A percentile compares a stretch with the other conserved stretches of the same genome.
phyloP scores from a whole-genome alignment of 2,329 filamentous ascomycete species.

The Neocucurbitaria cava region DNA sequence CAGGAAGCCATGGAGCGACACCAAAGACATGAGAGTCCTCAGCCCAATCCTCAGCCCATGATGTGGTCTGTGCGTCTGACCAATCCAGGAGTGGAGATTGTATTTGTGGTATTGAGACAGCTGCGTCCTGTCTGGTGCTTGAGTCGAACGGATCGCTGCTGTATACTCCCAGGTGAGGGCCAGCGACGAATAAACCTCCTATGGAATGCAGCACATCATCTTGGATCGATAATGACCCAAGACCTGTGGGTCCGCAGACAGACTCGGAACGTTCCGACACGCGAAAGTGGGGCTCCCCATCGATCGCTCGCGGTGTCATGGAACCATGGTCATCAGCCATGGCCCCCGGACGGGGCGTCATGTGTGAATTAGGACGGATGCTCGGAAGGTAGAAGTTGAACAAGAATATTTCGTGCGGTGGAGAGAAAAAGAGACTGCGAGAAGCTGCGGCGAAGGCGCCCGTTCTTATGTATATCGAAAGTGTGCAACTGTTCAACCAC shows the following conservation, averaged over 20 bases:
- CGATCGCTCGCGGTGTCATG: not conserved
- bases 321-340: not conserved
- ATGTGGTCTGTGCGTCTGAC: not conserved
- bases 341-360: not conserved
- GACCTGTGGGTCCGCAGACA: not conserved
- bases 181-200: not conserved
- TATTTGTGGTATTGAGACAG: no score
- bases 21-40: not conserved
- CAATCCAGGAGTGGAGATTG: not conserved
- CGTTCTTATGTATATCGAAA: not conserved
- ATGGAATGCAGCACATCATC: not conserved
- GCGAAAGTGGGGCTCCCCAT: not conserved
- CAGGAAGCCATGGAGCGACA: not conserved
- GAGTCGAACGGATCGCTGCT: not conserved
- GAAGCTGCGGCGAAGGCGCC: not conserved
- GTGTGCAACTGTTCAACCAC: not conserved
- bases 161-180: not conserved
- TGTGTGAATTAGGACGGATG: not conserved
- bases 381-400: not conserved
- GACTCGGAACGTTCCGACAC: not conserved
- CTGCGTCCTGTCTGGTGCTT: not conserved
- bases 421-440: not conserved
- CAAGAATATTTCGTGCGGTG: not conserved
- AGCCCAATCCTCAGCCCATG: not conserved
- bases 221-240: not conserved